Evolutionary conservation across 371 early-diverging fungal genomes (phyloP).

Genomic region (Rhizopus delemar): DNA sequence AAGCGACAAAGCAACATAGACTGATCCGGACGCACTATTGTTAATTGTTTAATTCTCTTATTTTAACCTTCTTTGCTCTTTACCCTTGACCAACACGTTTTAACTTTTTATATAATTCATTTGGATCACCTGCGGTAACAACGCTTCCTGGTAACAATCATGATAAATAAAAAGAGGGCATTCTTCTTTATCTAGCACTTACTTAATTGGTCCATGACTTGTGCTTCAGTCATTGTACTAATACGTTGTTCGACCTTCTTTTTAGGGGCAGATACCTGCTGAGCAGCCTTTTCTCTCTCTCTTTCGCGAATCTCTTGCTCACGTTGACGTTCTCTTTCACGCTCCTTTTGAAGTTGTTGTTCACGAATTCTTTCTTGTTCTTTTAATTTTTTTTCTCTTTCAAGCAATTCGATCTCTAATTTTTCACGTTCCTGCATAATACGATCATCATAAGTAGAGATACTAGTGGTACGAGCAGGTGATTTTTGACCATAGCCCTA

Average conservation of each 20-base stretch:
- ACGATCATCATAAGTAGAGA: slow-evolving; percentile 37
- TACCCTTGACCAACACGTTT: slow-evolving; percentile 97
- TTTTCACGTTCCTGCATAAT: slow-evolving; percentile 34
- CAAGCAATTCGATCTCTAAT: slow-evolving; percentile 31
- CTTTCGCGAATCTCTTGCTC: slow-evolving; percentile 32
- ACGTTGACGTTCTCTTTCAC: slow-evolving; percentile 15
- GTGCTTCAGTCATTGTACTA: slow-evolving; percentile 86
- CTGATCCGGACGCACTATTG: slow-evolving; percentile 90
- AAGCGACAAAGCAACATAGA: slow-evolving; percentile 81
- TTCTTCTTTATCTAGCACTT: slow-evolving; percentile 12
- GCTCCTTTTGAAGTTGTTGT: slow-evolving; percentile 24
- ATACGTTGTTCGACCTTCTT: slow-evolving; percentile 73
- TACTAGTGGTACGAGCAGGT: slow-evolving; percentile 31
- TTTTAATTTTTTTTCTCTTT: slow-evolving; percentile 28
- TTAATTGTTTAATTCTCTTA: neutral
- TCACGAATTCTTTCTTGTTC: slow-evolving; percentile 23
- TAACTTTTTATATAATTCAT: slow-evolving; percentile 77
- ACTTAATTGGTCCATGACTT: slow-evolving; percentile 88
- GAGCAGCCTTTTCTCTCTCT: slow-evolving; percentile 37
- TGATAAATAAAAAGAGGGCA: neutral
- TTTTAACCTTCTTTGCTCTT: neutral
- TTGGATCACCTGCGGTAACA: slow-evolving; percentile 89
- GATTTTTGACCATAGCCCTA: slow-evolving; percentile 8
- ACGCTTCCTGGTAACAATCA: slow-evolving; percentile 42
- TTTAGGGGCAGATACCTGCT: slow-evolving; percentile 28